These are phyloP conservation scores for Chlamydomonas eustigma DNA, from an alignment of 139 green algal species.

Conservation along the genomic window DNA sequence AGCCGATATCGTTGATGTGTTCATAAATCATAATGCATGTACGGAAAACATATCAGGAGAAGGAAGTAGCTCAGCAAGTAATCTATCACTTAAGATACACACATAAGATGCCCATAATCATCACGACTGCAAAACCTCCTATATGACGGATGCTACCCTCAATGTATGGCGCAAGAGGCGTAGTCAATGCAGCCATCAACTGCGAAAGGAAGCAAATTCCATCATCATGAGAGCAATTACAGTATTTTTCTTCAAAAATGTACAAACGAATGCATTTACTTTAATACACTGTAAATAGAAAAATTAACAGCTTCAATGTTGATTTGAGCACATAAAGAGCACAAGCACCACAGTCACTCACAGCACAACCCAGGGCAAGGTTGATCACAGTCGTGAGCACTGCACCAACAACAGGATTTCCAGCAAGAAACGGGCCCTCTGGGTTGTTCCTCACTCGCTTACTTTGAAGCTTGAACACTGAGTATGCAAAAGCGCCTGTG, in stretches of 20 bases:
- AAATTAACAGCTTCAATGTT: too few species aligned
- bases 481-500: slow-evolving; percentile 44
- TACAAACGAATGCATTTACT: neutral
- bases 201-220: slow-evolving; percentile 29
- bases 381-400: slow-evolving; percentile 50
- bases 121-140: slow-evolving; percentile 55
- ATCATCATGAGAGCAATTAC: too few species aligned
- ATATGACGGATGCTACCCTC: slow-evolving; percentile 45
- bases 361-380: slow-evolving; percentile 46
- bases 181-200: slow-evolving; percentile 46
- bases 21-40: too few species aligned
- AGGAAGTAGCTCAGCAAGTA: too few species aligned
- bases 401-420: slow-evolving; percentile 69
- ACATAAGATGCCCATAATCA: slow-evolving; percentile 49
- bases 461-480: slow-evolving; percentile 49
- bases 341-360: slow-evolving; percentile 21
- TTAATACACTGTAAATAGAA: too few species aligned
- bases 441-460: slow-evolving; percentile 47
- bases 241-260: too few species aligned
- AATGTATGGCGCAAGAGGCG: slow-evolving; percentile 27
- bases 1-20: too few species aligned
- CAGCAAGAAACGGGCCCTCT: slow-evolving; percentile 65
- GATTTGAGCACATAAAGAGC: neutral
- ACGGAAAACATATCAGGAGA: too few species aligned
- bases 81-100: slow-evolving; percentile 64